Conservation (phyloP, 306 rosid genomes). For the Cotoneaster glaucophyllus region DNA sequence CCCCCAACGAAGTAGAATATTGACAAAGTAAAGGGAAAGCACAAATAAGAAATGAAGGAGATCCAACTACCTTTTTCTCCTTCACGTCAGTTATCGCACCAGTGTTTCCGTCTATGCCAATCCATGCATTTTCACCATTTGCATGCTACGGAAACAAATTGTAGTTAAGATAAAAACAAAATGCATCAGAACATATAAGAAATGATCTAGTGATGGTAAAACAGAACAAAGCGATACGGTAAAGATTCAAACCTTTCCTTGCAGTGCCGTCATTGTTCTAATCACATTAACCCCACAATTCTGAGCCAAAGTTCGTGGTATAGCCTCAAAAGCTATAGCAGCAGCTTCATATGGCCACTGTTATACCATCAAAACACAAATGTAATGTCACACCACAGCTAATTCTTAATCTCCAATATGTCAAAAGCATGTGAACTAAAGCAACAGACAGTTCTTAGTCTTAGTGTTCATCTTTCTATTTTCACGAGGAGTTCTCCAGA, state of each 20-base stretch:
- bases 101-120: slow-evolving; percentile 89
- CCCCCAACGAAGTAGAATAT: neutral
- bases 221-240: neutral
- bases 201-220: neutral
- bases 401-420: neutral
- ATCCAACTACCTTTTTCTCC: slow-evolving; percentile 56
- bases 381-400: neutral
- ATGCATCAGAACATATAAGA: neutral
- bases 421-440: neutral
- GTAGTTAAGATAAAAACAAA: slow-evolving; percentile 5
- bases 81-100: slow-evolving; percentile 74
- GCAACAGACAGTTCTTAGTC: neutral
- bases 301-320: slow-evolving; percentile 94
- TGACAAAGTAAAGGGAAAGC: neutral
- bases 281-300: slow-evolving; percentile 98
- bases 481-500: neutral
- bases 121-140: slow-evolving; percentile 93
- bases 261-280: slow-evolving; percentile 89
- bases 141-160: slow-evolving; percentile 54
- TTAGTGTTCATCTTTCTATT: neutral
- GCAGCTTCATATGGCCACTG: slow-evolving; percentile 99
- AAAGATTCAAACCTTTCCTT: slow-evolving; percentile 68
- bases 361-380: slow-evolving; percentile 9
- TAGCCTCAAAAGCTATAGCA: slow-evolving; percentile 94
- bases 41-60: neutral